These are phyloP conservation scores for Neurospora sp. DNA, from an alignment of 495 filamentous ascomycete species.

Conservation along the genomic window DNA sequence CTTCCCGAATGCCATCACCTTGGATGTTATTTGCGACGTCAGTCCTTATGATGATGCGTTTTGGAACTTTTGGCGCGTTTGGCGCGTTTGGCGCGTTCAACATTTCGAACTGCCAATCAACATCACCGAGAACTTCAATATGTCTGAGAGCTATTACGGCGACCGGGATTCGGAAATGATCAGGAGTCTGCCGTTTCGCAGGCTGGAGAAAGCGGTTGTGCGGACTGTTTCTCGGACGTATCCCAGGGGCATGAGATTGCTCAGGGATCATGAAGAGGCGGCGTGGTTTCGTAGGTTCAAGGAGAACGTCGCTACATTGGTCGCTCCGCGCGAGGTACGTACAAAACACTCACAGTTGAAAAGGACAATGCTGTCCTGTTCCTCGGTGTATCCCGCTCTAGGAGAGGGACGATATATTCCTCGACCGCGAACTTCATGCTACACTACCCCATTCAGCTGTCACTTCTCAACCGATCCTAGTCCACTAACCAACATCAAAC, in stretches of 20 bases:
- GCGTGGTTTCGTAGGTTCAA: neutral
- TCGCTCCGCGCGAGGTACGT: neutral
- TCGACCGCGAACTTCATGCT: too few relatives aligned
- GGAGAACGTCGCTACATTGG: neutral
- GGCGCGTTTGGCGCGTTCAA: too few relatives aligned
- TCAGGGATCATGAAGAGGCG: neutral
- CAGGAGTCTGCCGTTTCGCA: neutral
- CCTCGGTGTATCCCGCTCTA: neutral
- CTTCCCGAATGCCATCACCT: neutral
- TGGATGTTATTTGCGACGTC: neutral
- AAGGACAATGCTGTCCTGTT: neutral
- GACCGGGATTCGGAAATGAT: neutral
- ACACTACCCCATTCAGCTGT: neutral
- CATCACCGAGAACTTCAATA: neutral
- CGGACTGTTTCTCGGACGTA: neutral
- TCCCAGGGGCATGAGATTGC: neutral
- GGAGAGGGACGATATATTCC: too few relatives aligned
- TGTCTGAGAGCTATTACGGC: neutral
- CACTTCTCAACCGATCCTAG: neutral
- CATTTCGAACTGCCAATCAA: neutral
- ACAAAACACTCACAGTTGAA: neutral
- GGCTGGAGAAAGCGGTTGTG: neutral
- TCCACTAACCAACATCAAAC: neutral
- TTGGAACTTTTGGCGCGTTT: neutral
- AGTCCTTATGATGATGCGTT: neutral